Conservation (phyloP, 2,329 filamentous ascomycete genomes). For the Paecilomyces sp. region DNA sequence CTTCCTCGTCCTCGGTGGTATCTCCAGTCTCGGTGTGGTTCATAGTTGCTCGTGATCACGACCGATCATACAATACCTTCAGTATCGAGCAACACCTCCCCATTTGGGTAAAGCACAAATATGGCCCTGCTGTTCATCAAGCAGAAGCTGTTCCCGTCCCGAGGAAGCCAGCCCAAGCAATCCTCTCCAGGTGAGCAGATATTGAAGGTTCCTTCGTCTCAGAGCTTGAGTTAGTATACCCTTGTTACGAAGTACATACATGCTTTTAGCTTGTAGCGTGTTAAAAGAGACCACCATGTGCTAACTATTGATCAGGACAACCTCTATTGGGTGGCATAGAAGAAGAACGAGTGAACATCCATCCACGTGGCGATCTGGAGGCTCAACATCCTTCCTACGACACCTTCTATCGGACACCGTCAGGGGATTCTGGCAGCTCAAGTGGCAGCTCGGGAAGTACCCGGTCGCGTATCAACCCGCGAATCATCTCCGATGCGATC, state of each 20-base stretch:
- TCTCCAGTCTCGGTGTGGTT: not conserved
- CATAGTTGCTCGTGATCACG: not conserved
- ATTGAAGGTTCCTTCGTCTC: slow-evolving; percentile 8
- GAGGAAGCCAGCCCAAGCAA: slow-evolving; percentile 9
- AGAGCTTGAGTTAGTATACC: slow-evolving; percentile 6
- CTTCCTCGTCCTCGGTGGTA: not conserved
- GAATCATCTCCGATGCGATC: slow-evolving; percentile 55
- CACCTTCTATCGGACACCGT: slow-evolving; percentile 21
- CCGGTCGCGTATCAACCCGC: slow-evolving; percentile 29
- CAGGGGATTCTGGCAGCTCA: slow-evolving; percentile 9
- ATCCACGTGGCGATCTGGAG: slow-evolving; percentile 23
- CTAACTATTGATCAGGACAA: slow-evolving; percentile 16
- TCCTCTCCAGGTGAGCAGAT: slow-evolving; percentile 3
- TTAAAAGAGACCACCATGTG: slow-evolving; percentile 4
- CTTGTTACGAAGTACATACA: not conserved
- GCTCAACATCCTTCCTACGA: slow-evolving; percentile 25
- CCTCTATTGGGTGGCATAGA: slow-evolving; percentile 20
- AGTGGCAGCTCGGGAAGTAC: slow-evolving; percentile 14
- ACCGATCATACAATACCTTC: not conserved
- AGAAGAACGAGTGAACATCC: slow-evolving; percentile 15
- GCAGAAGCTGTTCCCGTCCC: slow-evolving; percentile 26
- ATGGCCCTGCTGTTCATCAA: slow-evolving; percentile 35
- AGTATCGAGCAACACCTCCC: not conserved
- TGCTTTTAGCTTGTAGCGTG: not conserved
- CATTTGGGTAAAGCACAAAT: slow-evolving; percentile 1